Evolutionary conservation across 805 yeast genomes (phyloP).

Genomic region (Wickerhamomyces pijperi): DNA sequence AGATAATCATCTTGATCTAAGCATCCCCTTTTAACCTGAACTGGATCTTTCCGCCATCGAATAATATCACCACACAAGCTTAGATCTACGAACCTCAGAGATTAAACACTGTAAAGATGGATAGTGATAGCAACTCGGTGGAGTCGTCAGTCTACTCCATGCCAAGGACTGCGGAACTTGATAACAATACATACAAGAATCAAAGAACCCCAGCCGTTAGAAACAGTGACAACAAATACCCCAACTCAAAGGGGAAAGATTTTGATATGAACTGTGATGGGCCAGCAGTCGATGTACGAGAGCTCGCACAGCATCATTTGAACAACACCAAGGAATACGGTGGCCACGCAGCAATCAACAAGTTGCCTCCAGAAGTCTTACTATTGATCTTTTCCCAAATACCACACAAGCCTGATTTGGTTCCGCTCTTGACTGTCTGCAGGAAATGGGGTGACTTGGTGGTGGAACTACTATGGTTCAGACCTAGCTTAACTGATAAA

Average conservation of each 20-base stretch:
- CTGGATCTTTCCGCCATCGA: too few species aligned
- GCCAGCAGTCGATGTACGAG: slow-evolving; percentile 6
- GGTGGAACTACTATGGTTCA: slow-evolving; percentile 76
- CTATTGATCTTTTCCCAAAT: slow-evolving; percentile 56
- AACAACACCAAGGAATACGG: slow-evolving; percentile 2
- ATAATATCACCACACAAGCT: too few species aligned
- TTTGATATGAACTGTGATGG: slow-evolving; percentile 9
- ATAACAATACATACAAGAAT: neutral
- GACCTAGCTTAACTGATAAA: slow-evolving; percentile 59
- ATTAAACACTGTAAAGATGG: too few species aligned
- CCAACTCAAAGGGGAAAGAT: slow-evolving; percentile 4
- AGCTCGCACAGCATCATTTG: slow-evolving; percentile 2
- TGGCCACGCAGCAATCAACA: slow-evolving; percentile 14
- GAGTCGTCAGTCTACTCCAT: slow-evolving; percentile 13
- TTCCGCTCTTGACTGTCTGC: slow-evolving; percentile 60
- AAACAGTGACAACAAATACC: slow-evolving; percentile 4
- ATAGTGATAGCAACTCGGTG: slow-evolving; percentile 13
- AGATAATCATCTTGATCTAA: too few species aligned
- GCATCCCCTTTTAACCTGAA: too few species aligned
- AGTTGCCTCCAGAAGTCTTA: slow-evolving; percentile 44
- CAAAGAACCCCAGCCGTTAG: neutral
- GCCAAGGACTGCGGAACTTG: slow-evolving; percentile 1
- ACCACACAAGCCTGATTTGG: slow-evolving; percentile 47
- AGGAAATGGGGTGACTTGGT: slow-evolving; percentile 69
- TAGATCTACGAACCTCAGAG: too few species aligned